A percentile compares a stretch with the other conserved stretches of the same genome.
phyloP scores from a whole-genome alignment of 2,329 filamentous ascomycete genomes.

The Aspergillus neotritici region DNA sequence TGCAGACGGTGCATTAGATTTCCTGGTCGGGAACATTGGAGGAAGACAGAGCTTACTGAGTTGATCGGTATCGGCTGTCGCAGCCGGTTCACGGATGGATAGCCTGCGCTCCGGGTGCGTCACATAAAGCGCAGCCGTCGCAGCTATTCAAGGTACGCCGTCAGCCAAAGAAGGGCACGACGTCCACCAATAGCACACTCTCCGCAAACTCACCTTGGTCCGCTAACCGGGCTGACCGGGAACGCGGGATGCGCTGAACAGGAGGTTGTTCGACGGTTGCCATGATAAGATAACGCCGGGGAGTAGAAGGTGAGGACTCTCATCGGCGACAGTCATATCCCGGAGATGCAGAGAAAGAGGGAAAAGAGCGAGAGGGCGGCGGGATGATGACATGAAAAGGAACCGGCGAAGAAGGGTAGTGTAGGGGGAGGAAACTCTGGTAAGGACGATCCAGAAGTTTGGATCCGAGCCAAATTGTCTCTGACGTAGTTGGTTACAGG shows the following conservation, averaged over 20 bases:
- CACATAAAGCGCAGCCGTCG: conserved; percentile 56
- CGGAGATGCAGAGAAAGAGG: conserved; percentile 1
- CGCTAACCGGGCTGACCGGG: conserved; percentile 26
- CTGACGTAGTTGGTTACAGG: conserved; percentile 31
- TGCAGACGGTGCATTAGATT: not conserved
- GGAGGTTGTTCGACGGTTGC: conserved; percentile 27
- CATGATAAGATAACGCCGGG: conserved; percentile 19
- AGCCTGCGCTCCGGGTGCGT: conserved; percentile 39
- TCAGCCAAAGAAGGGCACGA: conserved; percentile 1
- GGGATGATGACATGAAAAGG: conserved; percentile 3
- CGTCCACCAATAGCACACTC: not conserved
- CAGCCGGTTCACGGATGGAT: conserved; percentile 20
- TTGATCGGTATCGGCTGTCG: conserved; percentile 12
- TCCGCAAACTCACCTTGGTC: conserved; percentile 31
- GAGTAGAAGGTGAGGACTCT: conserved; percentile 6
- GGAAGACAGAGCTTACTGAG: conserved; percentile 18
- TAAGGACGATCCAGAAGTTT: conserved; percentile 22
- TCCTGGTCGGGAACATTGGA: not conserved
- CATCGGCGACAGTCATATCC: conserved; percentile 17
- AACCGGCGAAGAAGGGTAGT: conserved; percentile 4
- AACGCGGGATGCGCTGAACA: conserved; percentile 12
- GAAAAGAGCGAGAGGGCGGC: conserved; percentile 1
- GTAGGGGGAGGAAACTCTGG: conserved; percentile 10
- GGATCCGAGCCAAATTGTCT: conserved; percentile 9
- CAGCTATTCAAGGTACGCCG: conserved; percentile 39